A percentile compares a stretch with the other conserved stretches of the same genome.
Conservation (phyloP, 2,329 filamentous ascomycete genomes). For the Metarhizium robertsii region DNA sequence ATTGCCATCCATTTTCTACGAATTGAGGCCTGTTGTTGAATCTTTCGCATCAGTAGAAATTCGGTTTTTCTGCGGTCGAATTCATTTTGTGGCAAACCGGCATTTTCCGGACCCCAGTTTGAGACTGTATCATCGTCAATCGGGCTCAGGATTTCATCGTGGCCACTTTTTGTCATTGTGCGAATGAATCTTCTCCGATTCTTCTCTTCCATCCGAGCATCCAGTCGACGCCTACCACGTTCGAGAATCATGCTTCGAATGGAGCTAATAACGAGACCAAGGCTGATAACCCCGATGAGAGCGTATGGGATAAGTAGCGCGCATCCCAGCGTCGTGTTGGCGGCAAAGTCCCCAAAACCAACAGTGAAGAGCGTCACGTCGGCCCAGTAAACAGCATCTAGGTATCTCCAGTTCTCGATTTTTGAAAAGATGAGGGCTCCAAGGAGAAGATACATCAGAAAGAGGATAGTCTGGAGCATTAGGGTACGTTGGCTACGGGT, state of each 20-base stretch:
- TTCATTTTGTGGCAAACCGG: constrained; percentile 26
- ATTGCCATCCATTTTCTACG: constrained; percentile 70
- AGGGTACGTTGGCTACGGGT: constrained; percentile 76
- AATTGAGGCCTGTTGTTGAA: constrained; percentile 55
- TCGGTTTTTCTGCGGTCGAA: constrained; percentile 56
- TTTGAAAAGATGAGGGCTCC: constrained; percentile 67
- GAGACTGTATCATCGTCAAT: constrained; percentile 21
- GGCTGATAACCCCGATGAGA: constrained; percentile 71
- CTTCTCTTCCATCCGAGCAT: constrained; percentile 51
- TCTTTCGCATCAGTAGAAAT: constrained; percentile 72
- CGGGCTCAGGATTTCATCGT: constrained; percentile 40
- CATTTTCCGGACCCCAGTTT: constrained; percentile 5
- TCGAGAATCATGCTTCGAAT: constrained; percentile 60
- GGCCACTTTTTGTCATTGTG: constrained; percentile 33
- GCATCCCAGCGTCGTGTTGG: constrained; percentile 45
- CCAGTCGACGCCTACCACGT: constrained; percentile 43
- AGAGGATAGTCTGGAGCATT: constrained; percentile 82
- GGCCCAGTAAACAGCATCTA: constrained; percentile 72
- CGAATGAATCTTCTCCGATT: constrained; percentile 40
- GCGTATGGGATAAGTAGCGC: constrained; percentile 76
- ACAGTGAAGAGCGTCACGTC: constrained; percentile 61
- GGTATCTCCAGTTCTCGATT: constrained; percentile 66
- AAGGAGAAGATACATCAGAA: constrained; percentile 70
- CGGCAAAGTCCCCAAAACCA: constrained; percentile 48
- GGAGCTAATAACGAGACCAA: constrained; percentile 74